Base-by-base conservation (phyloP, 345 rosid species). In the Sisymbrium irio region DNA sequence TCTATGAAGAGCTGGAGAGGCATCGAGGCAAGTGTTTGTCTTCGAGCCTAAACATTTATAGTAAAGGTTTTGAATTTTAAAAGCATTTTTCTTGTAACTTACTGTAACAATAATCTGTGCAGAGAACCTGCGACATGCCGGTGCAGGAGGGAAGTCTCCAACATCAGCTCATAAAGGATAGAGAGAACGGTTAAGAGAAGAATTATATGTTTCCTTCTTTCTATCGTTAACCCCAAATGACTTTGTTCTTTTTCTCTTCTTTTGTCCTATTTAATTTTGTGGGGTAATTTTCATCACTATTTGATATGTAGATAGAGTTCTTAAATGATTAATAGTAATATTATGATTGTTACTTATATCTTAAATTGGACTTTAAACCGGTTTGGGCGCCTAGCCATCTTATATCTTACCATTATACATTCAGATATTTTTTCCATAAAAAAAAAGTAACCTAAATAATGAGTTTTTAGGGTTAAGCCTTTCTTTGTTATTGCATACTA, bases 1-100 rank as follows among this genome's bases (percentile, higher is more conserved):
- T 93, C 47, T 86, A 83, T 67, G 87, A 87, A 82, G 97, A 93
- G 80, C 91, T 93, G 28, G 88, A 87, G 72, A 82, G 79, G 79
- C 75, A 85, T 67, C 78, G 97, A 84, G 96, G 88, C 80, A 80
- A 47, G 80, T 69, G 42, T 54, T 62, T 22, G 49, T 57, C 20
- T 22, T 62, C 67, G 27, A 60, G 14, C 22, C 56, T 47, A 33
- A 49, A 59, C 19, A 28, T 67, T 58, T 64, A 11, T 44, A 35
- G 33, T 20, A 60, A 32, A 10, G 5, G 22, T 22, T 10, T 41
- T 30, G 13, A 42, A 61, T 22, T 33, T 12, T 37, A 15, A 6
- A 66, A 44, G 1, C 17, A 11, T 28, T 1, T 50, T 39, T 56
- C n/a, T 36, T 7, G 22, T 50, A 30, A 12, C 28, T 60, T 12